Conservation (phyloP, 495 filamentous ascomycete genomes). For the Letharia lupina region DNA sequence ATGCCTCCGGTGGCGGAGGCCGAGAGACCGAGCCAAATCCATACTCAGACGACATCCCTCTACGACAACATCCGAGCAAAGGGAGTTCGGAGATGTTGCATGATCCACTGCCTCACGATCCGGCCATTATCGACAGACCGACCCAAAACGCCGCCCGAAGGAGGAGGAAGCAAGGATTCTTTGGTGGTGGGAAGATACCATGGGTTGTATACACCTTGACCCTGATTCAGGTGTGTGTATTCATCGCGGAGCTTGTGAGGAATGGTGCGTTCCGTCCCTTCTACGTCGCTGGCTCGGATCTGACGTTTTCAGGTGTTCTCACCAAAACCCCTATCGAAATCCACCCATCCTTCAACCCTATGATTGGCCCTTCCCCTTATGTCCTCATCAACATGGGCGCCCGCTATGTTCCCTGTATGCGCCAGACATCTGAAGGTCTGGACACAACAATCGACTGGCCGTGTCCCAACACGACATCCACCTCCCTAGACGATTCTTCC, state of each 20-base stretch:
- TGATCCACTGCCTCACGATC: slow-evolving; percentile 27
- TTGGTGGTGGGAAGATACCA: slow-evolving; percentile 53
- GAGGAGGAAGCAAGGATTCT: slow-evolving; percentile 44
- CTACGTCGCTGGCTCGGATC: not conserved
- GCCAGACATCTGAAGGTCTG: slow-evolving; percentile 61
- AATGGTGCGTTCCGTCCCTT: slow-evolving; percentile 50
- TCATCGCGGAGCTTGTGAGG: slow-evolving; percentile 79
- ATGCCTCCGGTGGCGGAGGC: slow-evolving; percentile 38
- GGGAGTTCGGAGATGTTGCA: slow-evolving; percentile 15
- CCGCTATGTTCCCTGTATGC: slow-evolving; percentile 91
- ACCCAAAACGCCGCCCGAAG: slow-evolving; percentile 42
- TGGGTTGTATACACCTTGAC: slow-evolving; percentile 81
- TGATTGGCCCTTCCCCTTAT: slow-evolving; percentile 89
- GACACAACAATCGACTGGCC: slow-evolving; percentile 52
- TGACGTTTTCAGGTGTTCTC: slow-evolving; percentile 30
- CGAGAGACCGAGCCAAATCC: slow-evolving; percentile 38
- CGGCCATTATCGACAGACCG: slow-evolving; percentile 28
- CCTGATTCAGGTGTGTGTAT: slow-evolving; percentile 70
- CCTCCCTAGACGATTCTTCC: slow-evolving; percentile 32
- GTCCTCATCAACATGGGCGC: slow-evolving; percentile 96
- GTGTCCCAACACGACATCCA: slow-evolving; percentile 67
- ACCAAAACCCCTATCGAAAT: slow-evolving; percentile 77
- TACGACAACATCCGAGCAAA: slow-evolving; percentile 39
- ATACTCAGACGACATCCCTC: slow-evolving; percentile 58
- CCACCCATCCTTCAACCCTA: slow-evolving; percentile 81